phyloP scores from a whole-genome alignment of 371 early-diverging fungal species.

The Apophysomyces ossiformis region DNA sequence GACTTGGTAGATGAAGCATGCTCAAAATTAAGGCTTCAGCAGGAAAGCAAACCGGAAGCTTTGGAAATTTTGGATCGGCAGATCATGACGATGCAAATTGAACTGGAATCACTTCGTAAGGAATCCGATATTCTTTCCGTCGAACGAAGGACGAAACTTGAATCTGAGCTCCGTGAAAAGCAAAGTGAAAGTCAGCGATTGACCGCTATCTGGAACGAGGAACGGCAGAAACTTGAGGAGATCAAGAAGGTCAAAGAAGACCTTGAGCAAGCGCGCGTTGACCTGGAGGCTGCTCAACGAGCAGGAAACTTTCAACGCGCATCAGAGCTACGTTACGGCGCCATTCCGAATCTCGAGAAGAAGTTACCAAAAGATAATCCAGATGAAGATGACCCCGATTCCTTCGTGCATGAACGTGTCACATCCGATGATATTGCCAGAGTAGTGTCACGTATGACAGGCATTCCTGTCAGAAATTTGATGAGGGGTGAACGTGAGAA shows the following conservation, averaged over 20 bases:
- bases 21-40: slow-evolving; percentile 77
- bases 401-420: slow-evolving; percentile 84
- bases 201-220: slow-evolving; percentile 72
- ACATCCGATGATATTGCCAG: slow-evolving; percentile 86
- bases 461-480: slow-evolving; percentile 85
- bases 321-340: slow-evolving; percentile 83
- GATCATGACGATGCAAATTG: slow-evolving; percentile 78
- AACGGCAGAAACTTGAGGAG: slow-evolving; percentile 71
- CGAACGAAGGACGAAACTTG: slow-evolving; percentile 73
- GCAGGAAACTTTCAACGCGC: slow-evolving; percentile 77
- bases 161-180: slow-evolving; percentile 68
- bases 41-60: slow-evolving; percentile 85
- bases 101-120: slow-evolving; percentile 75
- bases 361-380: slow-evolving; percentile 63
- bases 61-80: slow-evolving; percentile 76
- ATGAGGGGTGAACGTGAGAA: slow-evolving; percentile 84
- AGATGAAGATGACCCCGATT: slow-evolving; percentile 58
- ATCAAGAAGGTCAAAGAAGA: slow-evolving; percentile 74
- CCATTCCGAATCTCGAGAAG: slow-evolving; percentile 86
- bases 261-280: slow-evolving; percentile 78
- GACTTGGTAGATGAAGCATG: slow-evolving; percentile 92
- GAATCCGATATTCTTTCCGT: slow-evolving; percentile 72
- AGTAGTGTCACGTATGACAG: slow-evolving; percentile 86
- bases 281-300: slow-evolving; percentile 76
- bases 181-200: slow-evolving; percentile 65